Conservation (phyloP, 345 rosid genomes). For the Eucalyptus pauciflora region DNA sequence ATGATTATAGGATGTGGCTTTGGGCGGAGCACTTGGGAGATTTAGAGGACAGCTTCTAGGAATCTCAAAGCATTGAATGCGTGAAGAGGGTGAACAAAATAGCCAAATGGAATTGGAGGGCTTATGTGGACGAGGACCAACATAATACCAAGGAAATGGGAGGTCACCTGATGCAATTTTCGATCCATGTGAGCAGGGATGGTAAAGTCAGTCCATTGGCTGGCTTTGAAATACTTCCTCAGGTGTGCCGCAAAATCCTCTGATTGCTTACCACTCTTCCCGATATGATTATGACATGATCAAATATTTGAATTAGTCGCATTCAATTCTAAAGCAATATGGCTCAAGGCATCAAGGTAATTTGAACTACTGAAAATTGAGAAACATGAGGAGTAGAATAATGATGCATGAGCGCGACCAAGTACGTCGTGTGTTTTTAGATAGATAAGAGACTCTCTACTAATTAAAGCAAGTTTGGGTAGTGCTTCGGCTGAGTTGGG, state of each 20-base stretch:
- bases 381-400: background rate
- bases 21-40: too few relatives aligned
- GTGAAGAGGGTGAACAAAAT: too few relatives aligned
- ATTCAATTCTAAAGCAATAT: background rate
- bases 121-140: too few relatives aligned
- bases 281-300: conserved; percentile 36
- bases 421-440: too few relatives aligned
- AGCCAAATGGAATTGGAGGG: too few relatives aligned
- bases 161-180: conserved; percentile 52
- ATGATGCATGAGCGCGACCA: too few relatives aligned
- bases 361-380: background rate
- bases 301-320: background rate
- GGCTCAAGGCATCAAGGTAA: background rate
- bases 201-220: conserved; percentile 24
- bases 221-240: conserved; percentile 42
- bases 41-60: too few relatives aligned
- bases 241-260: conserved; percentile 54
- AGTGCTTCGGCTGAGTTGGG: too few relatives aligned
- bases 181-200: conserved; percentile 17
- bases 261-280: conserved; percentile 52
- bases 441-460: too few relatives aligned
- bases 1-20: too few relatives aligned
- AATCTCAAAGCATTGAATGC: too few relatives aligned
- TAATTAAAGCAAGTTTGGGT: too few relatives aligned
- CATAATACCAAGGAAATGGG: conserved; percentile 5